Evolutionary conservation across 2,329 filamentous ascomycete species (phyloP), one percentile per base, ranked within the genome.

Genomic region (Rasamsonia emersonii): DNA sequence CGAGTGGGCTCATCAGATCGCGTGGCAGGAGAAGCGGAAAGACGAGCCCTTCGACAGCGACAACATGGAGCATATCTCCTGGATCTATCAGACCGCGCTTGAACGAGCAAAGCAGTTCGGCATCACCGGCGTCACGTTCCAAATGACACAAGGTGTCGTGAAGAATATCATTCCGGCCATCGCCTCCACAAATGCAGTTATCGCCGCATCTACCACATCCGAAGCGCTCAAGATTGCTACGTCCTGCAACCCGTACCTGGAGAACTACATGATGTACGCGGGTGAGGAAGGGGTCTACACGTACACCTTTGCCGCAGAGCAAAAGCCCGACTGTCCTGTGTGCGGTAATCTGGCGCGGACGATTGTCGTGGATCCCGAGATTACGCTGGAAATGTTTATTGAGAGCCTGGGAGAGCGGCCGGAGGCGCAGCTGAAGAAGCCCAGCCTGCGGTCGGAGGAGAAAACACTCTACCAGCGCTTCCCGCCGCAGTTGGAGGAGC

Each of bases 161-260:
- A 98, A 98, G 63, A 98, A 98, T 61, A 98, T 98, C 59, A 98
- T 98, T 40, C 91, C 91, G 0, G 93, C 91, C 17, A 98, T 98
- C 50, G 91, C 91, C 11, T 94, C 86, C 1, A 98, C 91, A 5
- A 98, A 98, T 55, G 89, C 91, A 36, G 91, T 98, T 47, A 83
- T 98, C 42, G 91, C 91, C 1, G 91, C 89, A 2, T 82, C 84
- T 32, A 96, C 89, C 61, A 96, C 91, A 61, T 96, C 94, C 44
- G 91, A 98, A 61, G 89, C 88, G 2, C 78, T 96, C 64, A 98
- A 98, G 64, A 84, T 98, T 41, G 83, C 82, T 24, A 93, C 85
- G 9, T 77, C 72, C 29, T 76, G 80, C 21, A 91, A 89, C 18
- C 86, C 89, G 0, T 80, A 78, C 42, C 69, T 98, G 10, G 81